These are phyloP conservation scores for Hypomontagnella submonticulosa DNA, from an alignment of 495 filamentous ascomycete species.

Conservation along the genomic window DNA sequence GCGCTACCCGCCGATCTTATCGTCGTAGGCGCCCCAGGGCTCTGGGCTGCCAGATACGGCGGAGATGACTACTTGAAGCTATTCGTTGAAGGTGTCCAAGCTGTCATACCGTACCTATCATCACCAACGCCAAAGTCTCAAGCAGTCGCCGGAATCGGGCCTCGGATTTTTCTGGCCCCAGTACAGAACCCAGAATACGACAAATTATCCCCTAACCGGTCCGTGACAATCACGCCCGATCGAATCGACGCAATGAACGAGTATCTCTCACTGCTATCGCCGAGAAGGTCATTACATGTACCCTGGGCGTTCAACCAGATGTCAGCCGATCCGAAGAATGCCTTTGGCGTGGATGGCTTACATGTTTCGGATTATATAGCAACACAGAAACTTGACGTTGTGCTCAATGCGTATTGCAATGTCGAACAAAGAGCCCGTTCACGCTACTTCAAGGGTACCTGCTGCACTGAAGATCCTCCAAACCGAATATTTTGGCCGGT, in stretches of 20 bases:
- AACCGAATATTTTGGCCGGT: conserved; percentile 50
- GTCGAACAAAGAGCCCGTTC: conserved; percentile 48
- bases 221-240: conserved; percentile 60
- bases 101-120: conserved; percentile 51
- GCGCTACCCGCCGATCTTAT: conserved; percentile 50
- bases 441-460: conserved; percentile 66
- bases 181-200: conserved; percentile 65
- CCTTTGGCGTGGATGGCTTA: conserved; percentile 62
- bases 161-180: conserved; percentile 62
- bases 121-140: conserved; percentile 9
- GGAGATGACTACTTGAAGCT: conserved; percentile 55
- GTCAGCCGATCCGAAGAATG: conserved; percentile 46
- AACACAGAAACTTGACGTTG: conserved; percentile 60
- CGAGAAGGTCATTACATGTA: conserved; percentile 57
- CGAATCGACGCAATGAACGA: conserved; percentile 66
- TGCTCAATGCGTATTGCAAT: conserved; percentile 70
- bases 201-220: conserved; percentile 58
- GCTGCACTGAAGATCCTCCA: conserved; percentile 61
- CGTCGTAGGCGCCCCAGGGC: conserved; percentile 61
- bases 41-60: conserved; percentile 68
- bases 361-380: conserved; percentile 64
- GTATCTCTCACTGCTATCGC: conserved; percentile 60
- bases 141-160: conserved; percentile 32
- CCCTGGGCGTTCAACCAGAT: conserved; percentile 64
- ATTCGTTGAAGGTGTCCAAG: conserved; percentile 60